These are phyloP conservation scores for Lolium multiflorum DNA, from an alignment of 176 grass and related monocot species.

Conservation along the genomic window DNA sequence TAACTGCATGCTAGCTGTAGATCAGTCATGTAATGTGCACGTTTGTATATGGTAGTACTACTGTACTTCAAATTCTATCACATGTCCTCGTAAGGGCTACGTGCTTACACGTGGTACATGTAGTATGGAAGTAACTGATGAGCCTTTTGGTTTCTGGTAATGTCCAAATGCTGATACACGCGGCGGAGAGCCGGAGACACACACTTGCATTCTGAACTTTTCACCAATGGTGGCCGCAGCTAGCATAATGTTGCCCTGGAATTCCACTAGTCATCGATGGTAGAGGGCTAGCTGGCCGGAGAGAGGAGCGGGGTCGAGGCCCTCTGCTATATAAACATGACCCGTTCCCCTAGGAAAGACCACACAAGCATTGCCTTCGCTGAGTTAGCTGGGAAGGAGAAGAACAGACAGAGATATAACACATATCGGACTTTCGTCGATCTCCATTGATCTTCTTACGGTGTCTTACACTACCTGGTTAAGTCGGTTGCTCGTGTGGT, in stretches of 20 bases:
- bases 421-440: neutral
- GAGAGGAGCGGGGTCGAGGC: too few species aligned
- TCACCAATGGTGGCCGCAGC: too few species aligned
- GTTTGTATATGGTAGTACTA: neutral
- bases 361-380: conserved; percentile 36
- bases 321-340: conserved; percentile 36
- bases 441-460: neutral
- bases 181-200: too few species aligned
- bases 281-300: too few species aligned
- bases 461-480: neutral
- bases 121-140: neutral
- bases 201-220: too few species aligned
- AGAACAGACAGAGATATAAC: conserved; percentile 7
- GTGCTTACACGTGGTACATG: neutral
- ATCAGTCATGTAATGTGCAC: neutral
- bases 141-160: neutral
- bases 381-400: conserved; percentile 27
- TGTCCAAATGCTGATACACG: neutral
- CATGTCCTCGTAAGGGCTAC: neutral
- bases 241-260: too few species aligned
- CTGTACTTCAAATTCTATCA: neutral
- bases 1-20: neutral
- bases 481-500: neutral
- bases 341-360: neutral
- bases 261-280: too few species aligned